Evolutionary conservation across 805 yeast species (phyloP).

Genomic region (Metschnikowia anglica): DNA sequence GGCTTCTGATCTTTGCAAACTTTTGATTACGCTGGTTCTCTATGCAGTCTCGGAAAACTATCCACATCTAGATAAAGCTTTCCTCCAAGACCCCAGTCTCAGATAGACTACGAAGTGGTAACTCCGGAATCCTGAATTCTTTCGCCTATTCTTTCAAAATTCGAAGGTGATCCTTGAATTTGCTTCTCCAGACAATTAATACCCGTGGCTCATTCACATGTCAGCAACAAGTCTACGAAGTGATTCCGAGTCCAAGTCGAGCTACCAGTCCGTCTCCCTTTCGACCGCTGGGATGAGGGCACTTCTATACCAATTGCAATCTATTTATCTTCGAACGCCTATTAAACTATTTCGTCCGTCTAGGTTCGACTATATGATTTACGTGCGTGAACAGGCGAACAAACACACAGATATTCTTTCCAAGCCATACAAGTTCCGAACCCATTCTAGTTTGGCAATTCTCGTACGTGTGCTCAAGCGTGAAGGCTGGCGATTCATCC

Average conservation of each 20-base stretch:
- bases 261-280: constrained; percentile 62
- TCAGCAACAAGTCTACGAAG: constrained; percentile 14
- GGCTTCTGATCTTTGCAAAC: too few species aligned
- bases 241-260: constrained; percentile 16
- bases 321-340: constrained; percentile 76
- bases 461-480: constrained; percentile 65
- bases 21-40: too few species aligned
- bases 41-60: too few species aligned
- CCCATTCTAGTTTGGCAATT: constrained; percentile 80
- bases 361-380: constrained; percentile 79
- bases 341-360: constrained; percentile 89
- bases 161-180: too few species aligned
- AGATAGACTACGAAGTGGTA: too few species aligned
- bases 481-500: constrained; percentile 86
- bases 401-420: constrained; percentile 44
- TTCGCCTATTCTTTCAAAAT: too few species aligned
- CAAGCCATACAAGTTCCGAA: constrained; percentile 54
- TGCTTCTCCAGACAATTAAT: neutral
- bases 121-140: too few species aligned
- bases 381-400: constrained; percentile 52
- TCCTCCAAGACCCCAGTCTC: too few species aligned
- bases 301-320: constrained; percentile 69
- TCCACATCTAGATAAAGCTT: too few species aligned
- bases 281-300: constrained; percentile 88
- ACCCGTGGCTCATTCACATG: neutral